Evolutionary conservation across 129 eudicot genomes (phyloP).

Genomic region (Logfia minima): DNA sequence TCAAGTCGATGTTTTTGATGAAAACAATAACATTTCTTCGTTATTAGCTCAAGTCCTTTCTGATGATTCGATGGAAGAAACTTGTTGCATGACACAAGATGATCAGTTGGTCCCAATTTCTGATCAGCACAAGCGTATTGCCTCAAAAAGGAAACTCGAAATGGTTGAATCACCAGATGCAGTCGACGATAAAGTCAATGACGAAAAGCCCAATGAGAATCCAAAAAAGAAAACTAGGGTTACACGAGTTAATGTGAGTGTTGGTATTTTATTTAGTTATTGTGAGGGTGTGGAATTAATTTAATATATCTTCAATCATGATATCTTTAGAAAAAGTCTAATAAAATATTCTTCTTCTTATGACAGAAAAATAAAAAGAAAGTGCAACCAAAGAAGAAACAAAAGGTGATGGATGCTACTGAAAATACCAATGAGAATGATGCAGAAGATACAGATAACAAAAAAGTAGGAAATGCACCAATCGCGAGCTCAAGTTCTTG

Average conservation of each 20-base stretch:
- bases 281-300: slow-evolving; percentile 27
- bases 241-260: slow-evolving; percentile 68
- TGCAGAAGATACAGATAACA: slow-evolving; percentile 31
- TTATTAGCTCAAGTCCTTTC: slow-evolving; percentile 32
- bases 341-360: not conserved
- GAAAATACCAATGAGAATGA: slow-evolving; percentile 20
- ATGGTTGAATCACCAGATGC: slow-evolving; percentile 17
- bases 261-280: slow-evolving; percentile 28
- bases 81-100: slow-evolving; percentile 30
- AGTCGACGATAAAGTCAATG: slow-evolving; percentile 25
- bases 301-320: slow-evolving; percentile 10
- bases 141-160: slow-evolving; percentile 53
- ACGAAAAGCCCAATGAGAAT: slow-evolving; percentile 28
- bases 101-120: slow-evolving; percentile 9
- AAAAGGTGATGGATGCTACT: slow-evolving; percentile 32
- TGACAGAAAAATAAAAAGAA: slow-evolving; percentile 49
- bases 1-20: slow-evolving; percentile 17
- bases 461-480: slow-evolving; percentile 37
- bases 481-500: slow-evolving; percentile 45
- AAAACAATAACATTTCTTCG: not conserved
- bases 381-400: slow-evolving; percentile 48
- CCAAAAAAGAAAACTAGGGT: slow-evolving; percentile 69
- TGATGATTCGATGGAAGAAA: slow-evolving; percentile 35
- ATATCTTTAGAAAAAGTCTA: not conserved
- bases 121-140: slow-evolving; percentile 22